Evolutionary conservation across 2,329 filamentous ascomycete genomes (phyloP).

Genomic region (Fusarium penzigii): DNA sequence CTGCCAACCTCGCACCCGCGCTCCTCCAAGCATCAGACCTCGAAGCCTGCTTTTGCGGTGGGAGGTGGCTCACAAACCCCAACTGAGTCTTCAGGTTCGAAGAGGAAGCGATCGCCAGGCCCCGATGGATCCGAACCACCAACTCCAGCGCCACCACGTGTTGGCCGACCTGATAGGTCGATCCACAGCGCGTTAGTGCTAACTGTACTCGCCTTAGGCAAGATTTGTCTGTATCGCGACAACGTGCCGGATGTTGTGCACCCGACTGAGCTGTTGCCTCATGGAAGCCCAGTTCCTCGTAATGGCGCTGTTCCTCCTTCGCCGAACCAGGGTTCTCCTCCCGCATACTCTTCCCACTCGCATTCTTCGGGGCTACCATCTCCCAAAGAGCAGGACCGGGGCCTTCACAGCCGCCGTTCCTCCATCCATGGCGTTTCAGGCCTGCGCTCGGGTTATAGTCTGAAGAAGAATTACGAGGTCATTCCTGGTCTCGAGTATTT

Average conservation of each 20-base stretch:
- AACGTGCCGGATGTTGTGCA: constrained; percentile 59
- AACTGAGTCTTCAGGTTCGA: constrained; percentile 39
- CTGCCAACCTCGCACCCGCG: constrained; percentile 39
- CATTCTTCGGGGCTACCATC: constrained; percentile 54
- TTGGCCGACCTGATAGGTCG: constrained; percentile 60
- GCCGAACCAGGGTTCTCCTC: constrained; percentile 58
- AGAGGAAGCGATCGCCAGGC: constrained; percentile 58
- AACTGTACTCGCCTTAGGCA: constrained; percentile 81
- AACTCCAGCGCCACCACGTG: constrained; percentile 38
- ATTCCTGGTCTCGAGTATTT: constrained; percentile 92
- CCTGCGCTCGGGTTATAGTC: constrained; percentile 29
- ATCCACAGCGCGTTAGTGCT: constrained; percentile 81
- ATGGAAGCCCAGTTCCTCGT: constrained; percentile 42
- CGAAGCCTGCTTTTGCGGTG: constrained; percentile 37
- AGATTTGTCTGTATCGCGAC: constrained; percentile 65
- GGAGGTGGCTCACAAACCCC: constrained; percentile 27
- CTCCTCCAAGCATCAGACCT: constrained; percentile 29
- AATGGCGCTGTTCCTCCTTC: constrained; percentile 53
- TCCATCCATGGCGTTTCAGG: constrained; percentile 48
- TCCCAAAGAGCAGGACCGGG: constrained; percentile 52
- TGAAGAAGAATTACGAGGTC: constrained; percentile 70
- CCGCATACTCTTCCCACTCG: constrained; percentile 44
- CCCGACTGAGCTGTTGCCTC: constrained; percentile 32
- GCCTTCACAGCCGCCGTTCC: constrained; percentile 48
- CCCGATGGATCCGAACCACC: constrained; percentile 36